Evolutionary conservation across 345 rosid genomes (phyloP), one percentile per base, ranked within the genome.

Genomic region (Corymbia maculata): DNA sequence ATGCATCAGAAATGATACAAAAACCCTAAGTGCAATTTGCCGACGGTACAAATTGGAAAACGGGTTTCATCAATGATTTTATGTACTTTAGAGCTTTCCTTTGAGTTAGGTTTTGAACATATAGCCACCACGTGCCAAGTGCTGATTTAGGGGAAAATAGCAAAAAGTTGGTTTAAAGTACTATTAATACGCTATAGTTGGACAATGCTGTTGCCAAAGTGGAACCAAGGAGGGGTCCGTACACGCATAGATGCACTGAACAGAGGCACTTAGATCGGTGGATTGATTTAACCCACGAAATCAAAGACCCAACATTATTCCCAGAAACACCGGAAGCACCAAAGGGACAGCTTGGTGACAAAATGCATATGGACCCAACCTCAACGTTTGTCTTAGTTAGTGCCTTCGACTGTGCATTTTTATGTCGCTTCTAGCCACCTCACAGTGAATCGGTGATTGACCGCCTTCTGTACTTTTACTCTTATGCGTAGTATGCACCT

Each of bases 311-410:
- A 88, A 87, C 85, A 45, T 3, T 75, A 22, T 75, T 87, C 89
- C 93, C 94, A 36, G 64, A 87, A 87, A 86, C 86, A 70, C 90
- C 86, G 94, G 92, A 90, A 75, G 52, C 70, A 47, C 70, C 51
- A 52, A 85, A 85, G n/a, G 55, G 52, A 85, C 57, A 52, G 57
- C 86, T 50, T 49, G 86, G 42, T 30, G 84, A 75, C 84, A 85
- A 85, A 42, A 85, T 36, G 36, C 19, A 45, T 51, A 53, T 52
- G 53, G 59, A 50, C 45, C 55, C 64, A 51, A 85, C 66, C 49
- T 75, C 84, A 22, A 75, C 26, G 49, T 75, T 42, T 14, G 10
- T 75, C 42, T 75, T 9, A 75, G 16, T 16, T 68, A 32, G 80
- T 32, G 45, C 45, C 80, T 68, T 32, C 24, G 75, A 64, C 75